phyloP scores from a whole-genome alignment of 2,329 filamentous ascomycete genomes.

The Beauveria sp. region DNA sequence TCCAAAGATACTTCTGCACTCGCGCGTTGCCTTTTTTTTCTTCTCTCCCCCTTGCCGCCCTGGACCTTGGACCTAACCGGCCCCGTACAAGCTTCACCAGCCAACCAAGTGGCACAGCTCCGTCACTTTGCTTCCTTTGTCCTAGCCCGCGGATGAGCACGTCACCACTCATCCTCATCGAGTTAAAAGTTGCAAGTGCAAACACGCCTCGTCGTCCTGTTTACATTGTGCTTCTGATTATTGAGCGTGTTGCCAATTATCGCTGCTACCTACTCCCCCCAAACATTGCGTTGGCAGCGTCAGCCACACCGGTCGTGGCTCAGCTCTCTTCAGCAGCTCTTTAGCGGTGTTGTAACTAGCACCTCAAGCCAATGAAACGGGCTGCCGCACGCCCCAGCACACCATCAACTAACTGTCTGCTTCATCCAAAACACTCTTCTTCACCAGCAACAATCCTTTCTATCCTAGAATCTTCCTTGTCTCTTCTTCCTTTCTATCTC shows the following conservation, averaged over 20 bases:
- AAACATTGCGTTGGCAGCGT: too few species aligned
- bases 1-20: conserved; percentile 5
- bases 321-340: background rate
- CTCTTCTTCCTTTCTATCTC: background rate
- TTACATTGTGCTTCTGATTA: background rate
- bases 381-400: background rate
- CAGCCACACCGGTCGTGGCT: background rate
- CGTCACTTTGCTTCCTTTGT: background rate
- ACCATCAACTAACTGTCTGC: background rate
- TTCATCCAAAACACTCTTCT: background rate
- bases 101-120: too few species aligned
- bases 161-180: background rate
- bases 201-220: background rate
- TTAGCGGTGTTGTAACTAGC: background rate
- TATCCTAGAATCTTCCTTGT: background rate
- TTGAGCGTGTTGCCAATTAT: background rate
- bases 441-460: background rate
- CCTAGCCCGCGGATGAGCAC: conserved; percentile 3
- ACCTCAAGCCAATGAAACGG: background rate
- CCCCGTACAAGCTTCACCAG: background rate
- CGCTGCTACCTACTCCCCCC: background rate
- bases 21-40: background rate
- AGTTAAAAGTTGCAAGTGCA: background rate
- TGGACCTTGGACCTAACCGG: too few species aligned
- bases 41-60: background rate